Conservation (phyloP, 2,329 filamentous ascomycete genomes). For the Paracoccidioides lutzii region DNA sequence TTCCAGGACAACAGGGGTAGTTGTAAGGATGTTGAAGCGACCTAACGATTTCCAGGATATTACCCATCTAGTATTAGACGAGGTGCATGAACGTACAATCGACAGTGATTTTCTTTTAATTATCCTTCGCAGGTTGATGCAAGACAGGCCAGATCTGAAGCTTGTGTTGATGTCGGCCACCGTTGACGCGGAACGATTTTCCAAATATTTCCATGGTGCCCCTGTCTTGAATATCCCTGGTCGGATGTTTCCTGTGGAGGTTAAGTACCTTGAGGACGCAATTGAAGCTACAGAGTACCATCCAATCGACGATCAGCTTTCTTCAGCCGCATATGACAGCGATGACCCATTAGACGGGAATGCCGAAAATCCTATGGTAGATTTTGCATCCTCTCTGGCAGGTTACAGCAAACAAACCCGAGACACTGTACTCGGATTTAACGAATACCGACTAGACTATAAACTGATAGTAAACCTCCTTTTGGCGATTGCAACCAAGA, state of each 20-base stretch:
- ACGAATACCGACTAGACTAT: conserved; percentile 87
- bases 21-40: conserved; percentile 94
- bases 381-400: conserved; percentile 52
- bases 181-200: conserved; percentile 84
- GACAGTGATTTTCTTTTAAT: conserved; percentile 95
- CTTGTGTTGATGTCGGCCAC: conserved; percentile 96
- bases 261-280: conserved; percentile 82
- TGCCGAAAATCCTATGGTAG: conserved; percentile 38
- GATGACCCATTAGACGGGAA: conserved; percentile 35
- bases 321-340: conserved; percentile 26
- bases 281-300: conserved; percentile 72
- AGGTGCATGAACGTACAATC: conserved; percentile 91
- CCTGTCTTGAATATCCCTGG: conserved; percentile 85
- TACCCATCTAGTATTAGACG: conserved; percentile 90
- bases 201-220: conserved; percentile 70
- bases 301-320: conserved; percentile 46
- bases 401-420: conserved; percentile 66
- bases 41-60: conserved; percentile 77
- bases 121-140: conserved; percentile 70
- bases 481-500: conserved; percentile 57
- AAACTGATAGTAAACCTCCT: conserved; percentile 73
- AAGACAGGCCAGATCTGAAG: conserved; percentile 67
- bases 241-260: conserved; percentile 81
- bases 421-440: conserved; percentile 60
- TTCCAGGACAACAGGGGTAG: conserved; percentile 55